Conservation (phyloP, 2,329 filamentous ascomycete genomes). For the Aspergillus tamarii region DNA sequence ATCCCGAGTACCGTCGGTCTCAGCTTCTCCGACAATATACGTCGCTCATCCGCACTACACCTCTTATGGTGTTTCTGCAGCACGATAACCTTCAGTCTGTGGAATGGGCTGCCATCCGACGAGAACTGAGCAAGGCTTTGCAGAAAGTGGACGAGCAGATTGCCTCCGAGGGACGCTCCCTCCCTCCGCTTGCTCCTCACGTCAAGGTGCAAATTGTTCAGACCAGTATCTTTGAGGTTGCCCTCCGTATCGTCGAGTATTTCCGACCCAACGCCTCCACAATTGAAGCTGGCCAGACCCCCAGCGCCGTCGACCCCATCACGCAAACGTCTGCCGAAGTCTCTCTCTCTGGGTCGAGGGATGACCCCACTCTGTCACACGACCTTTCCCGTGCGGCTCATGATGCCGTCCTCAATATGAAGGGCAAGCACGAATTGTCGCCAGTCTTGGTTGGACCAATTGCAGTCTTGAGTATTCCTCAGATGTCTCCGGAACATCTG, state of each 20-base stretch:
- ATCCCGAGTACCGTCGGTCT: conserved; percentile 83
- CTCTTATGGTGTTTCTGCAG: conserved; percentile 83
- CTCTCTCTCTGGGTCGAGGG: conserved; percentile 32
- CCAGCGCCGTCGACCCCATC: conserved; percentile 30
- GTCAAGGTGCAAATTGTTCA: conserved; percentile 83
- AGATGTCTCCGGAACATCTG: conserved; percentile 80
- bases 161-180: conserved; percentile 55
- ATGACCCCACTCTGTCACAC: conserved; percentile 55
- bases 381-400: conserved; percentile 62
- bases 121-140: conserved; percentile 67
- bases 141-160: conserved; percentile 69
- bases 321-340: conserved; percentile 38
- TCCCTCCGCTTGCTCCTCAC: conserved; percentile 55
- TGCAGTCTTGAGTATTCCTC: conserved; percentile 77
- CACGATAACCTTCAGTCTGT: conserved; percentile 75
- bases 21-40: conserved; percentile 87
- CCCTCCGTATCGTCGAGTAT: conserved; percentile 84
- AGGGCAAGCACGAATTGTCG: conserved; percentile 64
- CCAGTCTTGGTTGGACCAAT: conserved; percentile 81
- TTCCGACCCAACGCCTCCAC: conserved; percentile 59
- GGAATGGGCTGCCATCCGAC: conserved; percentile 73
- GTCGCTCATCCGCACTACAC: conserved; percentile 81
- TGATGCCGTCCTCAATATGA: conserved; percentile 52
- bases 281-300: conserved; percentile 23
- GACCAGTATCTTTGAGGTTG: conserved; percentile 84